Percentiles rank a stretch among this genome's conserved stretches.
Conservation (phyloP, 306 rosid species). For the Coriaria nepalensis region DNA sequence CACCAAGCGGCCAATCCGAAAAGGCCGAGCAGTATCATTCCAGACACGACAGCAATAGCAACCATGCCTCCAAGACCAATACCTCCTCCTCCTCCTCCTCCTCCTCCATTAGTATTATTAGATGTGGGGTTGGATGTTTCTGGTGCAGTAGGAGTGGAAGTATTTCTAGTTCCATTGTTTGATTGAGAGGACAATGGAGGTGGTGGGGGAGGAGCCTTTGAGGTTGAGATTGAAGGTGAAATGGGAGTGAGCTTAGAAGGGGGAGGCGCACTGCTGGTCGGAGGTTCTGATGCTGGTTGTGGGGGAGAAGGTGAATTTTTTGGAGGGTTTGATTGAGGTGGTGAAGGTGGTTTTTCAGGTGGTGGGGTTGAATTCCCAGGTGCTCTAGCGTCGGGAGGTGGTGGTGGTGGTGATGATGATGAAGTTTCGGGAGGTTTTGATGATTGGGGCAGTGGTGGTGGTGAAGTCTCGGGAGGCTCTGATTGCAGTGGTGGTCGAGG, state of each 20-base stretch:
- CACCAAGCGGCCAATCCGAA: slow-evolving; percentile 58
- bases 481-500: slow-evolving; percentile 11
- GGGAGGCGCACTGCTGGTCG: slow-evolving; percentile 13
- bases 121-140: slow-evolving; percentile 20
- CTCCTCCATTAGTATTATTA: slow-evolving; percentile 1
- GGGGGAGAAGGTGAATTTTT: slow-evolving; percentile 14
- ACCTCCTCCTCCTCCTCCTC: slow-evolving; percentile 24
- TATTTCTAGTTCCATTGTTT: slow-evolving; percentile 12
- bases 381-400: slow-evolving; percentile 17
- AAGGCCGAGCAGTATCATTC: slow-evolving; percentile 36
- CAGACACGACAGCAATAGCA: slow-evolving; percentile 40
- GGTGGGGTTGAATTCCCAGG: slow-evolving; percentile 8
- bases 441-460: background rate
- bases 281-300: slow-evolving; percentile 11
- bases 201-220: slow-evolving; percentile 15
- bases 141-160: too few relatives aligned
- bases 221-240: too few relatives aligned
- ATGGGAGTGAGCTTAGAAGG: too few relatives aligned
- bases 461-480: slow-evolving; percentile 6
- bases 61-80: slow-evolving; percentile 34
- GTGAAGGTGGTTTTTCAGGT: slow-evolving; percentile 26
- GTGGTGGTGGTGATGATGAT: too few relatives aligned
- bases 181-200: slow-evolving; percentile 13
- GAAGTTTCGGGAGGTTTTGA: slow-evolving; percentile 24
- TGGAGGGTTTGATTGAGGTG: slow-evolving; percentile 5